Evolutionary conservation across 2,329 filamentous ascomycete genomes (phyloP).

Genomic region (Colletotrichum theobromicola): DNA sequence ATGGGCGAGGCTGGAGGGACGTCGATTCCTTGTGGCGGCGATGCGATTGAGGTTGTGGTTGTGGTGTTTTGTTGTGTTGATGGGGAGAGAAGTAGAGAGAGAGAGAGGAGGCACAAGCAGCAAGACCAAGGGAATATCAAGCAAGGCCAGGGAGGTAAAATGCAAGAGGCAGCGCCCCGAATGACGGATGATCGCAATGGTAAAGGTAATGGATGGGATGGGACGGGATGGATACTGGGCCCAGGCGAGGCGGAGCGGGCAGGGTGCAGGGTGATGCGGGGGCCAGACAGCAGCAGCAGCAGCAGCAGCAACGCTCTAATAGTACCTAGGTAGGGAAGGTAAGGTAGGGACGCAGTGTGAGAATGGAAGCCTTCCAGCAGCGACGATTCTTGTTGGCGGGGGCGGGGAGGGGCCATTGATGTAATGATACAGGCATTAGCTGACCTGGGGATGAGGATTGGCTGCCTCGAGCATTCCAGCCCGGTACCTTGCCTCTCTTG

Average conservation of each 20-base stretch:
- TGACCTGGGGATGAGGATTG: not conserved
- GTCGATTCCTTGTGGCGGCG: not conserved
- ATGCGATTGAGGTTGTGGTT: not conserved
- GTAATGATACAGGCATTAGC: slow-evolving; percentile 30
- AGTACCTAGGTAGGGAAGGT: too few species aligned
- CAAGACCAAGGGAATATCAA: not conserved
- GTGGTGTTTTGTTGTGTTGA: not conserved
- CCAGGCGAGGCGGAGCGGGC: not conserved
- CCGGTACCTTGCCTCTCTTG: not conserved
- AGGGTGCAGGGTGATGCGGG: not conserved
- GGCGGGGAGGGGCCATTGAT: slow-evolving; percentile 31
- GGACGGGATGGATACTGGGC: not conserved
- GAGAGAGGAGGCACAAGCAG: not conserved
- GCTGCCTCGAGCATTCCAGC: not conserved
- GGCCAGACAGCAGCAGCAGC: not conserved
- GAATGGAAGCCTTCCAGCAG: not conserved
- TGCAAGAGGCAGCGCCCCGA: not conserved
- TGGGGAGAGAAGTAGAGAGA: not conserved
- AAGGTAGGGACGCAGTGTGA: too few species aligned
- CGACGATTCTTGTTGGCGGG: slow-evolving; percentile 22
- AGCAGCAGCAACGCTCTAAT: too few species aligned
- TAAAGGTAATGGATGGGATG: not conserved
- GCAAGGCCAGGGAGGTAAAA: not conserved
- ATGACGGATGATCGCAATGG: not conserved
- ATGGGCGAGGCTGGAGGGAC: not conserved